Base-by-base conservation (phyloP, 768 basidiomycete species). In the Tricholoma hemisulphureum region DNA sequence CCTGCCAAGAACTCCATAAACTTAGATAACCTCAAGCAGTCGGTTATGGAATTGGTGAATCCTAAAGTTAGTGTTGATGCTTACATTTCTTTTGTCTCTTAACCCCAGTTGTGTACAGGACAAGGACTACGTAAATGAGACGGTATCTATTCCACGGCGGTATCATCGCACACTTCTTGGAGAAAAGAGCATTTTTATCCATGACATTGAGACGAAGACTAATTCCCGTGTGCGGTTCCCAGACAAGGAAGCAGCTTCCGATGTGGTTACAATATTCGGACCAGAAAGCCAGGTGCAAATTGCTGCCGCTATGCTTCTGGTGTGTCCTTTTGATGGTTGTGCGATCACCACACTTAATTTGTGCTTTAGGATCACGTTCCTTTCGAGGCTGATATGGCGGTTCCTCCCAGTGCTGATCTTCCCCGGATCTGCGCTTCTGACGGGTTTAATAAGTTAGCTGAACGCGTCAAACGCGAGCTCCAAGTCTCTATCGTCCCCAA, bases 281-380 rank as follows among this genome's bases (percentile, higher is more conserved):
- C 96, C 96, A 11, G 95, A 98, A 72, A 92, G 87, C 60, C 96
- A 98, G 70, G 93, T 97, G 11, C 93, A 95, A 70, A 97, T 98
- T 64, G 94, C 96, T 21, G 93, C 91, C 24, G 89, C 95, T 6
- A 97, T 97, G 95, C 78, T 98, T 56, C 76, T 98, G 73, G 93
- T 94, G 68, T 35, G 88, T 20, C 34, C 31, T 41, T 20, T 10
- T n/a, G 31, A 8, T 29, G 7, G 16, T 28, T 28, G 26, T 18
- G n/a, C n/a, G n/a, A 29, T 49, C 16, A 41, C 29, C 46, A n/a
- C n/a, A n/a, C n/a, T n/a, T 37, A 21, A 39, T 61, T 63, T 41
- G 61, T 41, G 3, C 49, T 55, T 66, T 18, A 96, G 94, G 94
- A 97, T 68, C 93, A 96, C 66, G 93, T 98, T 58, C 95, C 94